Evolutionary conservation across 768 basidiomycete genomes (phyloP), one percentile per base, ranked within the genome.

Genomic region (Gymnopilus dilepis): DNA sequence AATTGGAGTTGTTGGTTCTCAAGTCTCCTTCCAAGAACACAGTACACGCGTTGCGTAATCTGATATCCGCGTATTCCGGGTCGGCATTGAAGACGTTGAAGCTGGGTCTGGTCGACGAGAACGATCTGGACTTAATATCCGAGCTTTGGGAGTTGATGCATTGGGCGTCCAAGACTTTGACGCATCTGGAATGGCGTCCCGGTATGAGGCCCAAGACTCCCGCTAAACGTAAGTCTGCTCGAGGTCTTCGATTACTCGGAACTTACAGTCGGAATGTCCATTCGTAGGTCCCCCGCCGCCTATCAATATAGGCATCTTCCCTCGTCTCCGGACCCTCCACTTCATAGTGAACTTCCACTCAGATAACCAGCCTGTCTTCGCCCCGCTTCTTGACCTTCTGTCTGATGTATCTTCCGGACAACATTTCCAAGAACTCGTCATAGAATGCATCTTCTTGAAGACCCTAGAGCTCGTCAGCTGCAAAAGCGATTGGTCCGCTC

Each of bases 261-360:
- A n/a, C 31, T 48, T n/a, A 56, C 24, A 3, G 7, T n/a, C 5
- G 3, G 6, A 3, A 8, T 3, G 2, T 13, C 6, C 28, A 24
- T 26, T 7, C 12, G 15, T 34, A 70, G 67, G 47, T 6, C 69
- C 69, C 0, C 69, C 67, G 13, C 26, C 57, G 1, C 69, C 69
- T 0, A 66, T 70, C 26, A 51, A 68, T 45, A 42, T 70, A 15
- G 17, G 57, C 9, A 56, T 66, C 6, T 50, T 70, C 31, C 43
- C 22, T 3, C 43, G 52, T 21, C 61, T 70, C 43, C 41, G 52
- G 1, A 41, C 60, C 7, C 48, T 70, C 2, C 64, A 65, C 19
- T 68, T 68, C 42, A 57, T 65, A 30, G 69, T 70, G 51, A 70
- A 70, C 54, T 70, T 70, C 34, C 69, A 70, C 41, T 56, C 64